These are phyloP conservation scores for Didymella arachidicola DNA, from an alignment of 2,329 filamentous ascomycete genomes.

Conservation along the genomic window DNA sequence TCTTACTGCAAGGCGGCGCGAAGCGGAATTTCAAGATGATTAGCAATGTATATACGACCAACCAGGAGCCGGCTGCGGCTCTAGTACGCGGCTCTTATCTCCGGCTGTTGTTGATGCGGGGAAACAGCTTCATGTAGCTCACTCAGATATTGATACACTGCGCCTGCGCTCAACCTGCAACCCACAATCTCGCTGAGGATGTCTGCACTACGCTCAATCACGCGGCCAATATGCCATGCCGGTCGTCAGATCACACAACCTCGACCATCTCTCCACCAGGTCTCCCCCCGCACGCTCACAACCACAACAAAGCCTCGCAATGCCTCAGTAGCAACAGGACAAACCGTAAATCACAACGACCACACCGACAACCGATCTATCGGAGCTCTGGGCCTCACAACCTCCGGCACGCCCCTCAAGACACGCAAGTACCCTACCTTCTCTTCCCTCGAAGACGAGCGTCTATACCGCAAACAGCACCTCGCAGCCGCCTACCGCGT, in stretches of 20 bases:
- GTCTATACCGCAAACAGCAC: slow-evolving; percentile 56
- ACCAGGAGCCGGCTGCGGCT: background rate
- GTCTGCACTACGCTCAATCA: background rate
- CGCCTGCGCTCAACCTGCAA: too few relatives aligned
- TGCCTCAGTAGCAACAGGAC: slow-evolving; percentile 26
- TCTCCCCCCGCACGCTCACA: slow-evolving; percentile 18
- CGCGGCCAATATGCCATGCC: background rate
- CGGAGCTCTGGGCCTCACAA: slow-evolving; percentile 57
- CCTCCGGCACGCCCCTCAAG: slow-evolving; percentile 55
- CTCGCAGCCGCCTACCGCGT: slow-evolving; percentile 55
- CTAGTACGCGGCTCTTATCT: slow-evolving; percentile 1
- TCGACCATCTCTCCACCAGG: background rate
- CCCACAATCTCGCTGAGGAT: background rate
- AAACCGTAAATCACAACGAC: slow-evolving; percentile 46
- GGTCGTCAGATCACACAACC: background rate
- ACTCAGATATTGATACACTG: background rate
- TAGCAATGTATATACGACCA: background rate
- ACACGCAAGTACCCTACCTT: slow-evolving; percentile 57
- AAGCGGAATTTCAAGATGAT: background rate
- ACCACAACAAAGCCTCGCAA: slow-evolving; percentile 25
- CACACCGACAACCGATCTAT: slow-evolving; percentile 53
- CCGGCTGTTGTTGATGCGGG: slow-evolving; percentile 14
- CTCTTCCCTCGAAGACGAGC: slow-evolving; percentile 50
- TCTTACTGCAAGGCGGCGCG: background rate
- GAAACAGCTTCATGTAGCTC: slow-evolving; percentile 3